A percentile compares a stretch with the other conserved stretches of the same genome.
These are phyloP conservation scores for Diaporthe vexans DNA, from an alignment of 2,329 filamentous ascomycete genomes.

Conservation along the genomic window DNA sequence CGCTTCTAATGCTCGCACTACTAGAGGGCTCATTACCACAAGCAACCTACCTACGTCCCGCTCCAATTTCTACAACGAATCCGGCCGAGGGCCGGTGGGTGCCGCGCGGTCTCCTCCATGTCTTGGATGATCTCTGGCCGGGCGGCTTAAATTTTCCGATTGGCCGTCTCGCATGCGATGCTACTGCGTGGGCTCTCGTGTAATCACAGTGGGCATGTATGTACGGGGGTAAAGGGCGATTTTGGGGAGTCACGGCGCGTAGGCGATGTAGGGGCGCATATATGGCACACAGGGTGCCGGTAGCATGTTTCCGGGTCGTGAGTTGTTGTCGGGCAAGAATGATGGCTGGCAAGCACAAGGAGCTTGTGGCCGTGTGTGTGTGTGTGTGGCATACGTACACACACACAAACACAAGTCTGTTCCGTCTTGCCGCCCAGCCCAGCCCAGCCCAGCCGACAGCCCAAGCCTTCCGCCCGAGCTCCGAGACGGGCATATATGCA, in stretches of 20 bases:
- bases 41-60: background rate
- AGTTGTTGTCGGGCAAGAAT: background rate
- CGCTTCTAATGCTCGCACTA: background rate
- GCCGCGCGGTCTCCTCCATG: conserved; percentile 33
- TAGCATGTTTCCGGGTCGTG: background rate
- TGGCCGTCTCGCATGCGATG: conserved; percentile 32
- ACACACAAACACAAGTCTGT: background rate
- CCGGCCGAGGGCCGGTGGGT: conserved; percentile 7
- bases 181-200: conserved; percentile 31
- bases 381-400: background rate
- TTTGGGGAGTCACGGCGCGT: conserved; percentile 12
- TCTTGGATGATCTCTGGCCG: conserved; percentile 29
- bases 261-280: background rate
- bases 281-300: background rate
- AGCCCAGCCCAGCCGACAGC: no score
- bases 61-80: conserved; percentile 10
- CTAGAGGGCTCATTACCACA: background rate
- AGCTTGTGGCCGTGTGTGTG: background rate
- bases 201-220: conserved; percentile 18
- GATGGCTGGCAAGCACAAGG: background rate
- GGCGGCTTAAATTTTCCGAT: conserved; percentile 28
- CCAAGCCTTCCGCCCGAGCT: background rate
- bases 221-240: background rate
- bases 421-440: background rate
- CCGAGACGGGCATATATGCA: conserved; percentile 1